Evolutionary conservation across 805 yeast species (phyloP).

Genomic region (Monosporozyma aerobia): DNA sequence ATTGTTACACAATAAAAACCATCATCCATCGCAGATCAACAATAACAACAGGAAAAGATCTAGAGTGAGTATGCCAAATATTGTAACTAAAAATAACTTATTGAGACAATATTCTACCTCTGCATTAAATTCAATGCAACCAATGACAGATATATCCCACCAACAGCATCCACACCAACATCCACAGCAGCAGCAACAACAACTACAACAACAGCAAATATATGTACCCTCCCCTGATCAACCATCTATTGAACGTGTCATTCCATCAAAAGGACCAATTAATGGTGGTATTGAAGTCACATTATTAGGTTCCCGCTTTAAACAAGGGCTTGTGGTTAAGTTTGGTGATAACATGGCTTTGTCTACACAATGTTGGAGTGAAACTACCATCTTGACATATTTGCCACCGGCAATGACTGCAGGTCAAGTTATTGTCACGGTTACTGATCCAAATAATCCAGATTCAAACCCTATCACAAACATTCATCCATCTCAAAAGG

Average conservation of each 20-base stretch:
- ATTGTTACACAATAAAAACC: background rate
- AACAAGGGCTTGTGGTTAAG: slow-evolving; percentile 70
- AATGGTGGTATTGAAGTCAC: slow-evolving; percentile 97
- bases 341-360: slow-evolving; percentile 76
- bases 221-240: background rate
- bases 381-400: slow-evolving; percentile 84
- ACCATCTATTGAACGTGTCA: slow-evolving; percentile 73
- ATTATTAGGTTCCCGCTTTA: slow-evolving; percentile 76
- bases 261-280: slow-evolving; percentile 92
- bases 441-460: slow-evolving; percentile 39
- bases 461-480: background rate
- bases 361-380: slow-evolving; percentile 94
- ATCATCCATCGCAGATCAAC: background rate
- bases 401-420: slow-evolving; percentile 85
- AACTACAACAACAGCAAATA: background rate
- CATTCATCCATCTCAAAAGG: slow-evolving; percentile 22
- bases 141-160: background rate
- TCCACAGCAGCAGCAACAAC: background rate
- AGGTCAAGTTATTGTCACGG: slow-evolving; percentile 88
- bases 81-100: background rate
- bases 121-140: background rate
- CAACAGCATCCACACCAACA: background rate
- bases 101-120: slow-evolving; percentile 1
- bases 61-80: background rate
- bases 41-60: background rate